Base-by-base conservation (phyloP, 192 early-diverging fungal genomes). In the Chytriomyces sp. region DNA sequence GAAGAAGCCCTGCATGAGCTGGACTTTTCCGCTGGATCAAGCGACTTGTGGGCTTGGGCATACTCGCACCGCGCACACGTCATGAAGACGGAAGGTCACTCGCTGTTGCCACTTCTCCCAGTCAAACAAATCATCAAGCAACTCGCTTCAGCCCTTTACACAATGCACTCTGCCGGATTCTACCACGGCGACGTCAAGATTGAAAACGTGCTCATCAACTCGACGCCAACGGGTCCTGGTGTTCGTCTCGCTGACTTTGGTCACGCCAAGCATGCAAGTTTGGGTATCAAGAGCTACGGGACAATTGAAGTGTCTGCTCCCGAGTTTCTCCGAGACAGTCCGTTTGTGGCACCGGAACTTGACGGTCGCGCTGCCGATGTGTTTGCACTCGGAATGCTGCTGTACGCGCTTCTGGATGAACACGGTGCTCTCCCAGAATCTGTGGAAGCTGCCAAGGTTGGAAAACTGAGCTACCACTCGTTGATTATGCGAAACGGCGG, bases 141-240 rank as follows among this genome's bases (percentile, higher is more conserved):
- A 61, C 76, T 88, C 24, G 74, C 81, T 10, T 45, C 48, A 13
- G 84, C 83, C 11, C 60, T 89, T 16, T 24, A 10, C 10, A 69
- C 86, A 69, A 72, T 89, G 49, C 82, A 89, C 70, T 28, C 72
- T 50, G 61, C 77, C 8, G 80, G 82, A 45, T 53, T 88, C 20
- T 83, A 84, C 8, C 88, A 89, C 67, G 77, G 86, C 28, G 88
- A 89, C 62, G 80, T 88, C 74, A 89, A 89, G 79, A 84, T 90
- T 65, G 87, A 90, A 76, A 90, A 90, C 75, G 79, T 90, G 45
- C 76, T 90, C 61, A 20, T 75, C 18, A 7, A 67, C 10, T 11
- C 62, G 6, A 24, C 28, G 0, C 65, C 67, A 16, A 16, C 67
- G 18, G 67, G 67, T 2, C 64, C 63, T 13, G 62, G 11, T 20